These are phyloP conservation scores for Cytospora leucostoma DNA, from an alignment of 2,329 filamentous ascomycete species.

Conservation along the genomic window DNA sequence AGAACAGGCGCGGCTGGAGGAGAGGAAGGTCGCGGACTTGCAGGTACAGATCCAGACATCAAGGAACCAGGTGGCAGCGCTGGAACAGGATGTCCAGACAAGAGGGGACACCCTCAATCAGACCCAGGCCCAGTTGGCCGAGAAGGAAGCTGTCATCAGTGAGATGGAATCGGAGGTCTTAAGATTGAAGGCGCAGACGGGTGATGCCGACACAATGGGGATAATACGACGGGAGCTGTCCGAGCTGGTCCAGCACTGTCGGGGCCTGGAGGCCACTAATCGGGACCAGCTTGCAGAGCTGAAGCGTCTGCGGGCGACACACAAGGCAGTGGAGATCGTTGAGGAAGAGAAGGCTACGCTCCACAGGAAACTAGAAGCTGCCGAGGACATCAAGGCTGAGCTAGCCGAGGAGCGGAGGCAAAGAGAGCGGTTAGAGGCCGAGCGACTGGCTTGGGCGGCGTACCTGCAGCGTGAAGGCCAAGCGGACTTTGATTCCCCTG, in stretches of 20 bases:
- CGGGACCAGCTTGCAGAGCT: constrained; percentile 79
- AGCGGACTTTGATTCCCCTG: constrained; percentile 84
- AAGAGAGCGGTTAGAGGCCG: constrained; percentile 84
- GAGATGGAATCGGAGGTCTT: constrained; percentile 81
- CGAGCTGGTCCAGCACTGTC: constrained; percentile 90
- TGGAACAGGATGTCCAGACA: constrained; percentile 58
- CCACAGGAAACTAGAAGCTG: constrained; percentile 73
- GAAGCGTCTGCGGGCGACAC: constrained; percentile 75
- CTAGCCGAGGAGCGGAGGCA: constrained; percentile 79
- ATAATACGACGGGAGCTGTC: constrained; percentile 86
- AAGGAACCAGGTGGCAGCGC: constrained; percentile 54
- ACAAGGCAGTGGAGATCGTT: constrained; percentile 88
- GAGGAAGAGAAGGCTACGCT: constrained; percentile 92
- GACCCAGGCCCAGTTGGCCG: constrained; percentile 66
- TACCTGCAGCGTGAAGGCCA: constrained; percentile 74
- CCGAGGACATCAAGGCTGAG: constrained; percentile 73
- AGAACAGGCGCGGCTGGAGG: constrained; percentile 65
- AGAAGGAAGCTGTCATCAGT: constrained; percentile 71
- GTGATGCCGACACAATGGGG: constrained; percentile 80
- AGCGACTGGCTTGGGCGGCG: constrained; percentile 81
- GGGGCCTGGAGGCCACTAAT: constrained; percentile 77
- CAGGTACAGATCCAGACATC: constrained; percentile 52
- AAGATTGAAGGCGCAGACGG: constrained; percentile 80
- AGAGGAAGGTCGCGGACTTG: constrained; percentile 57
- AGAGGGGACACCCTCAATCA: constrained; percentile 59